Percentiles rank a stretch among this genome's conserved stretches.
Conservation (phyloP, 2,329 filamentous ascomycete species). For the Pseudogymnoascus destructans region DNA sequence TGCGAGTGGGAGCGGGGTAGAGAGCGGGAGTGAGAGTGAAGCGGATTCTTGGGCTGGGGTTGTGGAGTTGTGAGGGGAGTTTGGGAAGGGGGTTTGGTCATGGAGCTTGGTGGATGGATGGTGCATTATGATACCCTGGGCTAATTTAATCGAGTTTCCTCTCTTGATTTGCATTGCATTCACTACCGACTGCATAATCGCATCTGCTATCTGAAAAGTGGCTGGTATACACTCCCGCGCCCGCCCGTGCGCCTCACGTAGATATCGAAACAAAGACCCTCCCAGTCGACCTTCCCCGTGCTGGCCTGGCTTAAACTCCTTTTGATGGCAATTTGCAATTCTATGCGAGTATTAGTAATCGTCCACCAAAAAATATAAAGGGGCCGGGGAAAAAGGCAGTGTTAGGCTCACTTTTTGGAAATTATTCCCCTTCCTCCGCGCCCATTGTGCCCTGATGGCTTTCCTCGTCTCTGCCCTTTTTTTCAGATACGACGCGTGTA, state of each 20-base stretch:
- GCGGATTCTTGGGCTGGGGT: background rate
- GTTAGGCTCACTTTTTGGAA: constrained; percentile 1
- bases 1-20: background rate
- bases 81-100: background rate
- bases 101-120: background rate
- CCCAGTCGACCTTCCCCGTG: background rate
- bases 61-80: background rate
- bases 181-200: background rate
- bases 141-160: too few species aligned
- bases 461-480: background rate
- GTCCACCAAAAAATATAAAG: background rate
- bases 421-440: constrained; percentile 9
- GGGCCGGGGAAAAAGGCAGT: background rate
- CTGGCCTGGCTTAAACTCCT: background rate
- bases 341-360: background rate
- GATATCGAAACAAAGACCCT: background rate
- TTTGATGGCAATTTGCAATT: background rate
- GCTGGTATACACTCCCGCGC: background rate
- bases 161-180: background rate
- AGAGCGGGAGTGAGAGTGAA: background rate
- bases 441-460: constrained; percentile 3
- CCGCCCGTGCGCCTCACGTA: background rate
- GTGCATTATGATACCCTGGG: too few species aligned
- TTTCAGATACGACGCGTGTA: background rate
- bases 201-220: background rate